Conservation (phyloP, 805 yeast genomes). For the Danielia reshetovae region DNA sequence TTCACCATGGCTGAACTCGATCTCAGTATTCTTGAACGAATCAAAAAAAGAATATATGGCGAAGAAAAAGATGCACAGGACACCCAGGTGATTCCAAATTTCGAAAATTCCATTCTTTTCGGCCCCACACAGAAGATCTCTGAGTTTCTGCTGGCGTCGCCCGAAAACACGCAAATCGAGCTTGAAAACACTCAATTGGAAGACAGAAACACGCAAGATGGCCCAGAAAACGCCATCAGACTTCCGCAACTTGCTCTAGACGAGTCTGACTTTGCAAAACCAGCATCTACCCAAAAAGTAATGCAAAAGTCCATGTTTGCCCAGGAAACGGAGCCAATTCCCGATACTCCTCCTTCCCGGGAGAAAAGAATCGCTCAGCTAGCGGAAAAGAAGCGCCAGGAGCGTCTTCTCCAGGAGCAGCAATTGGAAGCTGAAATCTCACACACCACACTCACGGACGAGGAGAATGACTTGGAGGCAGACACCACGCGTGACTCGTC, state of each 20-base stretch:
- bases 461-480: constrained; percentile 32
- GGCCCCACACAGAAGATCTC: constrained; percentile 2
- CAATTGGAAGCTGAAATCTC: constrained; percentile 30
- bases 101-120: constrained; percentile 13
- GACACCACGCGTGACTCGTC: constrained; percentile 21
- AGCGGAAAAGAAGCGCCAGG: constrained; percentile 5
- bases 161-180: no score
- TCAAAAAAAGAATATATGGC: constrained; percentile 24
- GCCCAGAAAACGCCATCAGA: constrained; percentile 6
- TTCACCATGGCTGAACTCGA: constrained; percentile 7
- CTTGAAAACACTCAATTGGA: constrained; percentile 1
- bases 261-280: constrained; percentile 10
- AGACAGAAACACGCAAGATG: constrained; percentile 4
- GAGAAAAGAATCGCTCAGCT: constrained; percentile 1
- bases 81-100: constrained; percentile 14
- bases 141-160: no score
- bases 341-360: neutral
- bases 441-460: constrained; percentile 33
- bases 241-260: constrained; percentile 34
- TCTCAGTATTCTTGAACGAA: constrained; percentile 20
- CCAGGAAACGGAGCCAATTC: neutral
- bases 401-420: neutral
- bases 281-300: constrained; percentile 6
- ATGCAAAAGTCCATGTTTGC: no score
- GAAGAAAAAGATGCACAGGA: constrained; percentile 2